Base-by-base conservation (phyloP, 768 basidiomycete genomes). In the Tremella yokohamensis region DNA sequence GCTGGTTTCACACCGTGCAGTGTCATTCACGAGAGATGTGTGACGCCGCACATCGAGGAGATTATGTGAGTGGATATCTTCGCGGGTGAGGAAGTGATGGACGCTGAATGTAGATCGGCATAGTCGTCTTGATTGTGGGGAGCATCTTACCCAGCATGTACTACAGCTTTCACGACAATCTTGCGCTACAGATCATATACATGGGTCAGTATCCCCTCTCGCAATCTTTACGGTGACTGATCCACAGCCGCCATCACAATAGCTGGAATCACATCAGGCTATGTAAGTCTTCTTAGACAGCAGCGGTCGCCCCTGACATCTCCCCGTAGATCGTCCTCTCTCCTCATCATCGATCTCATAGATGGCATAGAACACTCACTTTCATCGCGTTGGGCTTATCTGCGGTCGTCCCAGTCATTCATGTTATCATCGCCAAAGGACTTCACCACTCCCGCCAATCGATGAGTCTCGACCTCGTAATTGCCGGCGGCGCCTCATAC, bases 351-450 rank as follows among this genome's bases (percentile, higher is more conserved):
- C 79, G 85, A 3, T 82, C 83, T 2, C 87, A 87, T 72, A 82
- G 90, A 22, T 83, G 85, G 64, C 83, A 86, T 49, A 84, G 92
- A 22, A 91, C 89, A 13, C 74, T 79, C 37, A 83, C 90, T 15
- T 96, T 93, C 79, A 82, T 91, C 62, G 82, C 80, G 9, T 82
- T 94, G 24, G 91, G 91, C 12, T 73, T 87, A 37, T 83, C 82
- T 58, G 86, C 83, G 11, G 74, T 87, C 42, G 69, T 88, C 11
- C 91, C 91, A 20, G 79, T 88, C 20, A 74, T 80, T 4, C 90
- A 94, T 65, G 79, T 85, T 24, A 62, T 87, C 24, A 34, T 81
- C 37, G 79, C 79, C 8, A 84, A 88, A 67, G 89, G 87, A 24
- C 75, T 82, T 54, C 63, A 76, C 52, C 81, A 80, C 57, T 77